Conservation (phyloP, 306 rosid species). For the Lathyrus tuberosus region DNA sequence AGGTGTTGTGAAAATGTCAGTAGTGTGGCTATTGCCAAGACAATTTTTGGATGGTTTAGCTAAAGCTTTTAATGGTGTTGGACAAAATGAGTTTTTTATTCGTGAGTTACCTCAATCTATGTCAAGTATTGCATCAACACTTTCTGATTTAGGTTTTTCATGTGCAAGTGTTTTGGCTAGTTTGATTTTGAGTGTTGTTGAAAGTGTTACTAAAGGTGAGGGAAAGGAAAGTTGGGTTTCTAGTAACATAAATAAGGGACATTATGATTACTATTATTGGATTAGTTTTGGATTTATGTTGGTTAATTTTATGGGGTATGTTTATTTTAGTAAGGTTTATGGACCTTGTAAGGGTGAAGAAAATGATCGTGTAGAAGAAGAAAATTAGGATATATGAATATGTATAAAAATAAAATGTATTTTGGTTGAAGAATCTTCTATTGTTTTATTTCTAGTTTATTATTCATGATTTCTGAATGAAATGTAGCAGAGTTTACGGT, state of each 20-base stretch:
- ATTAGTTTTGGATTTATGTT: slow-evolving; percentile 14
- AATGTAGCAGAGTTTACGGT: too few species aligned
- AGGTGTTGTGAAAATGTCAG: slow-evolving; percentile 45
- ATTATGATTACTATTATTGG: slow-evolving; percentile 24
- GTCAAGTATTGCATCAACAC: slow-evolving; percentile 22
- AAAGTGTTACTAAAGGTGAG: slow-evolving; percentile 12
- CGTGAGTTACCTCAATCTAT: slow-evolving; percentile 22
- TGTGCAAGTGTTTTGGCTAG: slow-evolving; percentile 9
- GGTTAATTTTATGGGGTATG: not conserved
- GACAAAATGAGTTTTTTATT: slow-evolving; percentile 10
- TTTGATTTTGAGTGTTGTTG: slow-evolving; percentile 12
- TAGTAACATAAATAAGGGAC: slow-evolving; percentile 30
- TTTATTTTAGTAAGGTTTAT: slow-evolving; percentile 5
- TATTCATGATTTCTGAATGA: not conserved
- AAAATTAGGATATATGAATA: not conserved
- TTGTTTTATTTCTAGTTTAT: not conserved
- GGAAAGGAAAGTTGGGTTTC: slow-evolving; percentile 20
- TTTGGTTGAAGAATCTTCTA: not conserved
- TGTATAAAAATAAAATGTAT: not conserved
- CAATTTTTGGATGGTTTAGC: slow-evolving; percentile 2
- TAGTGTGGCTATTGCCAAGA: slow-evolving; percentile 6
- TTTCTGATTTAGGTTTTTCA: slow-evolving; percentile 8
- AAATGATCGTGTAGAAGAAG: slow-evolving; percentile 1
- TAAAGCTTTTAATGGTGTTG: slow-evolving; percentile 20
- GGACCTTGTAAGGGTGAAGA: too few species aligned